A percentile compares a stretch with the other conserved stretches of the same genome.
phyloP scores from a whole-genome alignment of 1,139 yeast genomes.

The Dujonia santamariae region DNA sequence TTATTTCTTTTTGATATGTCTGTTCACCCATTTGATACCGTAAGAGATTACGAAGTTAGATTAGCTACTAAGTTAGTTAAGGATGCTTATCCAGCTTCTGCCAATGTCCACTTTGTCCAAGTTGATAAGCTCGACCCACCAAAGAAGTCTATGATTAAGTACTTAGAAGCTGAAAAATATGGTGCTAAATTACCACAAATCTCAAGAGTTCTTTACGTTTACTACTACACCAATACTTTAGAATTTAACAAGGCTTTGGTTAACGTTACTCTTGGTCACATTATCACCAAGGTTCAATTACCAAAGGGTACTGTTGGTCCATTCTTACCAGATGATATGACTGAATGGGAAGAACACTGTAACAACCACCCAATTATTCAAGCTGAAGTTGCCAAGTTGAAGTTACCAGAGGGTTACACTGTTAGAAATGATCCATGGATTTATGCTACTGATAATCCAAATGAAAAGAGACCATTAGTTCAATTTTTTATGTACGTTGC shows the following conservation, averaged over 20 bases:
- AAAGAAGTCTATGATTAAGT: slow-evolving; percentile 67
- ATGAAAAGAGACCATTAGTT: slow-evolving; percentile 58
- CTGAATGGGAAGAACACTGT: slow-evolving; percentile 50
- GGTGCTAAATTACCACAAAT: slow-evolving; percentile 55
- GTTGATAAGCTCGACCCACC: slow-evolving; percentile 81
- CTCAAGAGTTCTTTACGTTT: slow-evolving; percentile 64
- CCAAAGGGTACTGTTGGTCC: slow-evolving; percentile 75
- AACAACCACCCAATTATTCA: slow-evolving; percentile 54
- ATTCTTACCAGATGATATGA: slow-evolving; percentile 66
- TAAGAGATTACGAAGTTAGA: slow-evolving; percentile 62
- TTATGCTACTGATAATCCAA: slow-evolving; percentile 73
- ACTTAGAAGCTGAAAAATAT: slow-evolving; percentile 64
- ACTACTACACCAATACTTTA: slow-evolving; percentile 58
- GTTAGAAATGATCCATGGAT: slow-evolving; percentile 85
- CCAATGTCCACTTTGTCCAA: slow-evolving; percentile 64
- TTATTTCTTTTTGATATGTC: background rate
- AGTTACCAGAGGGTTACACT: slow-evolving; percentile 51
- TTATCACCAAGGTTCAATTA: slow-evolving; percentile 54
- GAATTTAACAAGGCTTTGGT: slow-evolving; percentile 72
- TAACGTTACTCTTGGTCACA: slow-evolving; percentile 61
- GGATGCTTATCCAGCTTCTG: slow-evolving; percentile 48
- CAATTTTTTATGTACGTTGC: slow-evolving; percentile 80
- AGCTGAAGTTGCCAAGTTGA: slow-evolving; percentile 64
- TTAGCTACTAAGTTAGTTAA: slow-evolving; percentile 62
- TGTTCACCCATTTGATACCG: slow-evolving; percentile 63